Conservation (phyloP, 2,329 filamentous ascomycete genomes). For the Colletotrichum sp. region DNA sequence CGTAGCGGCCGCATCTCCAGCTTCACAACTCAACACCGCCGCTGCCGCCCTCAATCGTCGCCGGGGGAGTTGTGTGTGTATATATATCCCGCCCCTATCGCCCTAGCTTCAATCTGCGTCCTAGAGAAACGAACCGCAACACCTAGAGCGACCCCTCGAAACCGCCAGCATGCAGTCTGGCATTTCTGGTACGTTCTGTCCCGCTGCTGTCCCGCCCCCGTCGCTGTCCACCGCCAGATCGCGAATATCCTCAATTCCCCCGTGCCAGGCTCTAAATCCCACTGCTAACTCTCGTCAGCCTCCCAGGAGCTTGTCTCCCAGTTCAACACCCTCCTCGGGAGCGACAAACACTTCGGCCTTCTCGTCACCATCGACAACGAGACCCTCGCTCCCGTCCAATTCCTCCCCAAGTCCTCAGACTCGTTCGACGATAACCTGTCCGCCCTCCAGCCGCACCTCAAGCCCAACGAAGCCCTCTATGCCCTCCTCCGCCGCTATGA, state of each 20-base stretch:
- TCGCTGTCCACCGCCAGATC: not conserved
- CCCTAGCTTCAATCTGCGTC: not conserved
- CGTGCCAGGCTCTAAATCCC: not conserved
- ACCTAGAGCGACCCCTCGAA: not conserved
- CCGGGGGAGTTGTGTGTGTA: not conserved
- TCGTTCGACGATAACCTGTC: constrained; percentile 70
- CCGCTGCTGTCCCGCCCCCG: not conserved
- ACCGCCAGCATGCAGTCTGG: constrained; percentile 72
- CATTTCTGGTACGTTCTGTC: constrained; percentile 66
- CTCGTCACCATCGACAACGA: constrained; percentile 75
- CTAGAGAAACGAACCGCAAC: not conserved
- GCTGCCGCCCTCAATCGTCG: not conserved
- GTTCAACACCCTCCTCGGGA: constrained; percentile 73
- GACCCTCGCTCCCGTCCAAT: constrained; percentile 64
- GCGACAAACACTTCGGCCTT: constrained; percentile 69
- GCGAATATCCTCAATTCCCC: not conserved
- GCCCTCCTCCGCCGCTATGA: constrained; percentile 75
- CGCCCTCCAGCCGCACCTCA: constrained; percentile 66
- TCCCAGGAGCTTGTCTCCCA: constrained; percentile 78
- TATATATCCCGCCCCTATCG: no score
- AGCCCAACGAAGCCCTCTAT: constrained; percentile 72
- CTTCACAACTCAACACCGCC: not conserved
- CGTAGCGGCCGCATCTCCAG: constrained; percentile 9
- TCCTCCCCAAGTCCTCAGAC: constrained; percentile 57
- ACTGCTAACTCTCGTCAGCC: constrained; percentile 50